These are phyloP conservation scores for Fusarium sp. DNA, from an alignment of 2,329 filamentous ascomycete genomes.

Conservation along the genomic window DNA sequence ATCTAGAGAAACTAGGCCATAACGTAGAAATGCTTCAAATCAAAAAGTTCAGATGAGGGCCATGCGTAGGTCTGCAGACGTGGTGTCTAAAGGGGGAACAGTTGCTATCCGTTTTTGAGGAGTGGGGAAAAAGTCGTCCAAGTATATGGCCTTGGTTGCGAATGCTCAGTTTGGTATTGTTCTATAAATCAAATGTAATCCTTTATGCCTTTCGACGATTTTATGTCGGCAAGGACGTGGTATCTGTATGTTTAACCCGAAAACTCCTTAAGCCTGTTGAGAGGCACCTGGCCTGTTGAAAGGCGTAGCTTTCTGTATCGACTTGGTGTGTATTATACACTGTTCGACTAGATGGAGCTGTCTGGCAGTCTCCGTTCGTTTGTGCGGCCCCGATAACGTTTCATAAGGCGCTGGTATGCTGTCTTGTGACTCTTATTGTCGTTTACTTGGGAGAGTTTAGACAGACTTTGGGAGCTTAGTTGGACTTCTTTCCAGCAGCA, in stretches of 20 bases:
- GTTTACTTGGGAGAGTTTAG: conserved; percentile 10
- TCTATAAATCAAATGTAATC: conserved; percentile 26
- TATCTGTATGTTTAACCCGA: conserved; percentile 21
- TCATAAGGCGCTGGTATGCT: not conserved
- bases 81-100: too few relatives aligned
- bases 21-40: not conserved
- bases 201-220: conserved; percentile 20
- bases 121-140: not conserved
- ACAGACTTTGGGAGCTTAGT: conserved; percentile 45
- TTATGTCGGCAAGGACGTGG: conserved; percentile 28
- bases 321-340: conserved; percentile 25
- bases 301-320: conserved; percentile 37
- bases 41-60: not conserved
- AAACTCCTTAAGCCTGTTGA: conserved; percentile 43
- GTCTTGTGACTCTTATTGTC: conserved; percentile 1
- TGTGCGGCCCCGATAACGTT: not conserved
- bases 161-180: conserved; percentile 24
- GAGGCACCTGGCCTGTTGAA: conserved; percentile 43
- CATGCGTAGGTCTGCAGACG: not conserved
- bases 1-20: not conserved
- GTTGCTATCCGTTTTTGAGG: not conserved
- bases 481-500: conserved; percentile 63
- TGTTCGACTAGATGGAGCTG: conserved; percentile 14
- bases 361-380: not conserved
- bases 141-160: conserved; percentile 4